These are phyloP conservation scores for Pythium volutum DNA, from an alignment of 352 stramenopile species.

Conservation along the genomic window DNA sequence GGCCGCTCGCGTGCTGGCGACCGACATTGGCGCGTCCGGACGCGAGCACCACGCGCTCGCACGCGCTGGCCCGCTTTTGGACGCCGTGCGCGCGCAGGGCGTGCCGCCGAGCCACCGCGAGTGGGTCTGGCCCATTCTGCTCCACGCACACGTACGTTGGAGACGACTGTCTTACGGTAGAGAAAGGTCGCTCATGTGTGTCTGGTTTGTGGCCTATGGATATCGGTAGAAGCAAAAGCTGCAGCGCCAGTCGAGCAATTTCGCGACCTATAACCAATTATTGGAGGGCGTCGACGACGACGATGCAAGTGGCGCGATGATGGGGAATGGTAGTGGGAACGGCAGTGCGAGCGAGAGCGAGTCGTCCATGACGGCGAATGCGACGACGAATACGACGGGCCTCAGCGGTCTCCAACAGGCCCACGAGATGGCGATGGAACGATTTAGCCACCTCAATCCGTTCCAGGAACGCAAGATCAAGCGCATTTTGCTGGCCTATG, in stretches of 20 bases:
- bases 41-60: constrained; percentile 70
- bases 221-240: constrained; percentile 48
- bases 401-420: constrained; percentile 56
- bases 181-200: no score
- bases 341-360: constrained; percentile 28
- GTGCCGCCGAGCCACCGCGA: constrained; percentile 67
- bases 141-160: constrained; percentile 45
- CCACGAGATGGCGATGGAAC: constrained; percentile 76
- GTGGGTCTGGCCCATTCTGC: constrained; percentile 74
- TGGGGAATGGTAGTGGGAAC: background rate
- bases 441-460: constrained; percentile 72
- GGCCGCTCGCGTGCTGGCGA: constrained; percentile 45
- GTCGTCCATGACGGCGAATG: background rate
- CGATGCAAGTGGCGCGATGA: background rate
- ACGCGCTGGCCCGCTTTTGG: constrained; percentile 40
- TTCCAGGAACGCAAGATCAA: constrained; percentile 86
- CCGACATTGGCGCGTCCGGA: constrained; percentile 54
- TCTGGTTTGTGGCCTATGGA: no score
- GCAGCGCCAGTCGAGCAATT: constrained; percentile 46
- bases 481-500: constrained; percentile 69
- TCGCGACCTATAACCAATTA: constrained; percentile 51
- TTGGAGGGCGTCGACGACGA: constrained; percentile 32
- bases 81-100: constrained; percentile 50
- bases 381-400: background rate
- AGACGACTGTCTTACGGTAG: no score